A percentile compares a stretch with the other conserved stretches of the same genome.
phyloP scores from a whole-genome alignment of 306 rosid species.

The Vicia villosa region DNA sequence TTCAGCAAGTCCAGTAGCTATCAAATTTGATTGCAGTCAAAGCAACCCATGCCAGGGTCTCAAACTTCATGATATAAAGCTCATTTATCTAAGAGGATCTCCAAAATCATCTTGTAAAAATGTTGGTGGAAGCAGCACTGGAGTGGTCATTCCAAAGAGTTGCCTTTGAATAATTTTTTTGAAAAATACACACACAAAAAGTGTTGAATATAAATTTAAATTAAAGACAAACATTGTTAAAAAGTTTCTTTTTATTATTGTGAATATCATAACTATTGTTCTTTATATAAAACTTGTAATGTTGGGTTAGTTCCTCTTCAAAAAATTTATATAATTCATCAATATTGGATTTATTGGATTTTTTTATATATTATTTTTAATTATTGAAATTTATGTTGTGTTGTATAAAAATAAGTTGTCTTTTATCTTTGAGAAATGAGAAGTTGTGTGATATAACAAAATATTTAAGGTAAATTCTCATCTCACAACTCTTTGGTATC shows the following conservation, averaged over 20 bases:
- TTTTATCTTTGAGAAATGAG: too few relatives aligned
- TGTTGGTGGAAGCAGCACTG: slow-evolving; percentile 40
- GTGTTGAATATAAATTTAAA: neutral
- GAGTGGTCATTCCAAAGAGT: slow-evolving; percentile 51
- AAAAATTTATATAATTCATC: neutral
- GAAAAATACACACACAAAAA: neutral
- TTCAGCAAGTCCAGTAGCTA: slow-evolving; percentile 46
- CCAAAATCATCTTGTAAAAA: slow-evolving; percentile 50
- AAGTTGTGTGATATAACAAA: too few relatives aligned
- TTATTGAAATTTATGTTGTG: neutral
- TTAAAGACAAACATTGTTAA: neutral
- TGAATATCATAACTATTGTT: neutral
- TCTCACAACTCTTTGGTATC: too few relatives aligned
- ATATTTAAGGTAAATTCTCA: too few relatives aligned
- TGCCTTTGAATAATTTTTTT: slow-evolving; percentile 36
- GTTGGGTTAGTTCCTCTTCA: neutral
- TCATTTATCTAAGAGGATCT: slow-evolving; percentile 30
- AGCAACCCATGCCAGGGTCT: slow-evolving; percentile 55
- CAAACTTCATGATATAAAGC: slow-evolving; percentile 47
- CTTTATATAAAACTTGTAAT: neutral
- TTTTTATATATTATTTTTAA: neutral
- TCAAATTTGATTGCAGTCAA: slow-evolving; percentile 56
- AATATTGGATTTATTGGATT: neutral
- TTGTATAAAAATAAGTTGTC: neutral
- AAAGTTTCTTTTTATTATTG: neutral